Evolutionary conservation across 148 eudicot species (phyloP).

Genomic region (Polygonum aviculare): DNA sequence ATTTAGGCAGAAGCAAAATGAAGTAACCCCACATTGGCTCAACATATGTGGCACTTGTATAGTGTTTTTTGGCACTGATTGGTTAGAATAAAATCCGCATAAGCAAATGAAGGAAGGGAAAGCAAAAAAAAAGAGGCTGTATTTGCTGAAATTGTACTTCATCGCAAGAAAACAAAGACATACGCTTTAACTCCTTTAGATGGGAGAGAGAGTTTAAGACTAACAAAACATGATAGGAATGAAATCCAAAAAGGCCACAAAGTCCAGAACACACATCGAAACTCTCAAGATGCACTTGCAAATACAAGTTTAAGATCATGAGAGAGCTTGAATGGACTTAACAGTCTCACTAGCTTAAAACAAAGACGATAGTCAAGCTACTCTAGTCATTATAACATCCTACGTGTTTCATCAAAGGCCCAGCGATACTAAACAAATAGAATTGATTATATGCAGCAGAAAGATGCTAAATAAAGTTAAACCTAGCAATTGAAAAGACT

Average conservation of each 20-base stretch:
- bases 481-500: not conserved
- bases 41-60: not conserved
- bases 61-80: not conserved
- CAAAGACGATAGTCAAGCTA: not conserved
- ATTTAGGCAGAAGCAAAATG: not conserved
- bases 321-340: not conserved
- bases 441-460: not conserved
- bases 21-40: not conserved
- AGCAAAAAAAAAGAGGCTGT: not conserved
- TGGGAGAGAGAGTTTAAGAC: not conserved
- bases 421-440: not conserved
- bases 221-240: not conserved
- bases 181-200: not conserved
- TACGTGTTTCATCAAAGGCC: not conserved
- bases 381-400: not conserved
- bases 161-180: not conserved
- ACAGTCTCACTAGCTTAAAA: not conserved
- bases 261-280: not conserved
- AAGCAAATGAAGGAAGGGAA: not conserved
- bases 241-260: not conserved
- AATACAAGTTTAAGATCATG: not conserved
- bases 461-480: slow-evolving; percentile 5
- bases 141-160: not conserved
- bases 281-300: not conserved
- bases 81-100: not conserved